phyloP scores from a whole-genome alignment of 345 rosid species.

The Combretum micranthum region DNA sequence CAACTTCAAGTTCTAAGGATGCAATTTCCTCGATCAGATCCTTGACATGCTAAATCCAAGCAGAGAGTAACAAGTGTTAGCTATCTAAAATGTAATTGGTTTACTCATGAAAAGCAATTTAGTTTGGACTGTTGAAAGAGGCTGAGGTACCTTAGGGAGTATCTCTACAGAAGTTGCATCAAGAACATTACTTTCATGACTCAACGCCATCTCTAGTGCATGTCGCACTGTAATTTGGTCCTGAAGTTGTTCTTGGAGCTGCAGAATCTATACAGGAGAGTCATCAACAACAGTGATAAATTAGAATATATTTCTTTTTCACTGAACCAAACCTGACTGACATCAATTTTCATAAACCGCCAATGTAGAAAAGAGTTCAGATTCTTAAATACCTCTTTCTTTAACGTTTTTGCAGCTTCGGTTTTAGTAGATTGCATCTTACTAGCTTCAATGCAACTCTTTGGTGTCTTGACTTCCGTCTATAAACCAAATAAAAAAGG shows the following conservation, averaged over 20 bases:
- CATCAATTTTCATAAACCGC: too few relatives aligned
- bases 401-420: conserved; percentile 25
- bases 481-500: conserved; percentile 13
- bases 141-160: conserved; percentile 47
- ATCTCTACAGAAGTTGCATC: conserved; percentile 30
- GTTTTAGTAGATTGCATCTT: conserved; percentile 14
- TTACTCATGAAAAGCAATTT: conserved; percentile 4
- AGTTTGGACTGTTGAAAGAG: too few relatives aligned
- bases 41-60: conserved; percentile 50
- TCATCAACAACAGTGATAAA: too few relatives aligned
- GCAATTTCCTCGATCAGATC: conserved; percentile 65
- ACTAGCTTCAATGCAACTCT: conserved; percentile 23
- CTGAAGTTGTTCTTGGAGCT: too few relatives aligned
- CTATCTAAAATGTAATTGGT: too few relatives aligned
- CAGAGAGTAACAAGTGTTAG: neutral
- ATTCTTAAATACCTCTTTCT: conserved; percentile 37
- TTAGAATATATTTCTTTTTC: too few relatives aligned
- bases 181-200: conserved; percentile 26
- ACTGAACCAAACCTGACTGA: too few relatives aligned
- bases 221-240: conserved; percentile 42
- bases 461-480: conserved; percentile 37
- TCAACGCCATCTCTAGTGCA: conserved; percentile 53
- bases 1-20: conserved; percentile 63
- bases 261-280: too few relatives aligned
- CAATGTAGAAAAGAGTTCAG: too few relatives aligned